phyloP scores from a whole-genome alignment of 768 basidiomycete genomes.

The Pleurotus cornucopiae region DNA sequence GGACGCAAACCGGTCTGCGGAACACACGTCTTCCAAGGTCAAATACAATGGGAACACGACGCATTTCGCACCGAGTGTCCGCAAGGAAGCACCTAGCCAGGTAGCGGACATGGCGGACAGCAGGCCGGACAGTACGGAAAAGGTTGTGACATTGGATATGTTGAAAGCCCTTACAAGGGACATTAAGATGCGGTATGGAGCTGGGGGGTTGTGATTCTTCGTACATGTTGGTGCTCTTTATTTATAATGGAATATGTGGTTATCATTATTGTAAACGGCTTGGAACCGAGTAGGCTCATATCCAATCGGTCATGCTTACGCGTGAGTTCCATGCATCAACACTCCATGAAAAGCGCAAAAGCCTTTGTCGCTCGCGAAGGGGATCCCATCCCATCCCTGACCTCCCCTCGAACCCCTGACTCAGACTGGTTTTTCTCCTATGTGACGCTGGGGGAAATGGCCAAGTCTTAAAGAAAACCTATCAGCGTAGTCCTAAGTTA shows the following conservation, averaged over 20 bases:
- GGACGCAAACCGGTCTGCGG: no score
- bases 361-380: constrained; percentile 22
- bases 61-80: no score
- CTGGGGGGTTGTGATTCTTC: constrained; percentile 6
- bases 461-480: no score
- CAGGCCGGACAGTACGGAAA: constrained; percentile 16
- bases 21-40: no score
- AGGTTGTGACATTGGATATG: constrained; percentile 57
- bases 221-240: neutral
- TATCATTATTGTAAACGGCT: no score
- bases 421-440: no score
- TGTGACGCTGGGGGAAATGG: no score
- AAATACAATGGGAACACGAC: no score
- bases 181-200: constrained; percentile 43
- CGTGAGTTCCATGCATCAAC: constrained; percentile 20
- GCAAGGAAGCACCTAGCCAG: neutral
- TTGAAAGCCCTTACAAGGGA: constrained; percentile 54
- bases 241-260: no score
- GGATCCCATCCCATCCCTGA: no score
- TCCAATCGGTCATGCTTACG: constrained; percentile 29
- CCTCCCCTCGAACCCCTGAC: no score
- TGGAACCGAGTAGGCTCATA: constrained; percentile 14
- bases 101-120: constrained; percentile 6
- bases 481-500: no score
- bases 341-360: constrained; percentile 16